These are phyloP conservation scores for Trapa incisa DNA, from an alignment of 345 rosid genomes.

Conservation along the genomic window DNA sequence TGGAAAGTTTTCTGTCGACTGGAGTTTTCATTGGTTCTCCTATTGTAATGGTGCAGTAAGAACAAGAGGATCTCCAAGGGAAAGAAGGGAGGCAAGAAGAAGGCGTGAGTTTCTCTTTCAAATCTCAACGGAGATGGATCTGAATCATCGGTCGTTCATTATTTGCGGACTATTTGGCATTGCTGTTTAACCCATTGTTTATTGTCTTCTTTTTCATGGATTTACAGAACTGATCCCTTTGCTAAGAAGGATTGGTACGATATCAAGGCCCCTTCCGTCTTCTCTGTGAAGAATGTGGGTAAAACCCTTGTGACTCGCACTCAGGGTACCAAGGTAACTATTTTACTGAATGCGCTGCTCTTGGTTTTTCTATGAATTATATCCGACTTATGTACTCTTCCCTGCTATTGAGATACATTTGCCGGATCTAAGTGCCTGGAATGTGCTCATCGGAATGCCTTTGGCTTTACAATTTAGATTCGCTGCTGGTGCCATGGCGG, in stretches of 20 bases:
- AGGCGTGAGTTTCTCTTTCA: conserved; percentile 26
- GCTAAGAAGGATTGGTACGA: conserved; percentile 52
- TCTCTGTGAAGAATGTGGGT: conserved; percentile 34
- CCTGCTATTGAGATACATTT: too few relatives aligned
- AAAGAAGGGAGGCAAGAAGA: conserved; percentile 48
- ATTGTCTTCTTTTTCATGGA: not conserved
- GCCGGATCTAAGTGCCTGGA: too few relatives aligned
- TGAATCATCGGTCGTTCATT: not conserved
- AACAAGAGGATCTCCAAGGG: conserved; percentile 51
- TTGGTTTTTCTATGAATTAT: too few relatives aligned
- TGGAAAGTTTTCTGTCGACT: not conserved
- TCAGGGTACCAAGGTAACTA: conserved; percentile 43
- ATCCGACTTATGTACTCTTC: too few relatives aligned
- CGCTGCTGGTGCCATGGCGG: too few relatives aligned
- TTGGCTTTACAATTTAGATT: too few relatives aligned
- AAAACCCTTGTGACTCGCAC: conserved; percentile 44
- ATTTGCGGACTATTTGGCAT: not conserved
- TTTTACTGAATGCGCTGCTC: not conserved
- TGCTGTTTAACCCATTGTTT: not conserved
- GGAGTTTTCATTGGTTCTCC: not conserved
- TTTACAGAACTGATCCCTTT: conserved; percentile 30
- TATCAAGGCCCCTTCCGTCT: conserved; percentile 40
- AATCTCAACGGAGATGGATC: not conserved
- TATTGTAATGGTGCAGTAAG: conserved; percentile 18
- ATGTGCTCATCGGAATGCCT: too few relatives aligned